phyloP scores from a whole-genome alignment of 2,329 filamentous ascomycete species.

The Monilinia vaccinii-corymbosi region DNA sequence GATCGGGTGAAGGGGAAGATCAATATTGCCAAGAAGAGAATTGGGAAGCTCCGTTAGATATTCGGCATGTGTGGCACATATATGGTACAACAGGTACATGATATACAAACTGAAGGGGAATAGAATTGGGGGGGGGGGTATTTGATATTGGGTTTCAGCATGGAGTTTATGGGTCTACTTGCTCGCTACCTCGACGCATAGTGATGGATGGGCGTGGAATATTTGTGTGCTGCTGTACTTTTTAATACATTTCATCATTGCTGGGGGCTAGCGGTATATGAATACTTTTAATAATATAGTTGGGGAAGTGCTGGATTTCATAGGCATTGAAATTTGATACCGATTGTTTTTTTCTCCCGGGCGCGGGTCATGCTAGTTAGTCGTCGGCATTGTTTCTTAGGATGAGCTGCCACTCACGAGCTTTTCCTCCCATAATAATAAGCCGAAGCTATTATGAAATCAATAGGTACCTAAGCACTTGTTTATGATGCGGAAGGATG shows the following conservation, averaged over 20 bases:
- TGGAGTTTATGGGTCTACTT: conserved; percentile 1
- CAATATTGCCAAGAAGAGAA: conserved; percentile 62
- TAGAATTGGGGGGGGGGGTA: neutral
- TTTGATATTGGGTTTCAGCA: neutral
- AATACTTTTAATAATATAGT: neutral
- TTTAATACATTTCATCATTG: neutral
- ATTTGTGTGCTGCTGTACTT: conserved; percentile 2
- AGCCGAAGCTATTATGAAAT: neutral
- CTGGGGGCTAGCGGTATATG: too few relatives aligned
- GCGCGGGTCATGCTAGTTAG: neutral
- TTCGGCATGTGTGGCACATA: neutral
- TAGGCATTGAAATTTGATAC: neutral
- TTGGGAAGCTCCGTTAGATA: conserved; percentile 47
- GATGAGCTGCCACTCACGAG: neutral
- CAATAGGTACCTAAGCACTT: too few relatives aligned
- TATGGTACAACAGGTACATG: neutral
- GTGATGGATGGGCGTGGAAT: neutral
- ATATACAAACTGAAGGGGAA: neutral
- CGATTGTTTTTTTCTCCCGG: neutral
- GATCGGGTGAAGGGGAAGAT: conserved; percentile 60
- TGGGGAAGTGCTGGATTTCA: too few relatives aligned
- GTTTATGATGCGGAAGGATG: too few relatives aligned
- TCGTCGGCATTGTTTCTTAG: too few relatives aligned
- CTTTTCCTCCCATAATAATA: neutral
- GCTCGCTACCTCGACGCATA: neutral